phyloP scores from a whole-genome alignment of 306 rosid species.

The Glycine soja region DNA sequence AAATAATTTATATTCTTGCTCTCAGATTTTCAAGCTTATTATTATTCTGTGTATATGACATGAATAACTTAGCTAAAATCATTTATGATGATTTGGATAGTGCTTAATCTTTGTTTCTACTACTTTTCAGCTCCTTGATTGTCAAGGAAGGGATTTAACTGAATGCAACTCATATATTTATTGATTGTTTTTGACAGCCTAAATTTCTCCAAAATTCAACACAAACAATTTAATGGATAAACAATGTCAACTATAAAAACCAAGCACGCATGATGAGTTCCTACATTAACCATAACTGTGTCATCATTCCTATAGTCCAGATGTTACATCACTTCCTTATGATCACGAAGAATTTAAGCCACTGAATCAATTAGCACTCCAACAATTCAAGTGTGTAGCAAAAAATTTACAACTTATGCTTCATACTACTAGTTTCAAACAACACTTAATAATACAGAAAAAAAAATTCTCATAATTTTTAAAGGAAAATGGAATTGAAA shows the following conservation, averaged over 20 bases:
- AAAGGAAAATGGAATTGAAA: conserved; percentile 18
- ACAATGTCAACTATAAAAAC: background rate
- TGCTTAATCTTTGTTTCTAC: conserved; percentile 14
- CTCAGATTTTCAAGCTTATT: background rate
- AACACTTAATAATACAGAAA: background rate
- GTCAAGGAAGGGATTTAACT: conserved; percentile 6
- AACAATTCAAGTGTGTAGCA: background rate
- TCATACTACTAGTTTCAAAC: conserved; percentile 28
- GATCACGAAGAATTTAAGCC: background rate
- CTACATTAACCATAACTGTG: background rate
- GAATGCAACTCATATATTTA: background rate
- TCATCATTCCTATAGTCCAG: background rate
- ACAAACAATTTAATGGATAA: background rate
- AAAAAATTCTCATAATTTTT: background rate
- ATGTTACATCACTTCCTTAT: background rate
- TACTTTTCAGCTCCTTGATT: conserved; percentile 53
- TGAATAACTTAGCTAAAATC: background rate
- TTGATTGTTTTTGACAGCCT: background rate
- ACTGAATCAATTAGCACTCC: background rate
- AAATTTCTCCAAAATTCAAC: conserved; percentile 20
- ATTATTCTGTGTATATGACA: background rate
- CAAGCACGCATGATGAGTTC: conserved; percentile 14
- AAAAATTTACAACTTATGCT: background rate
- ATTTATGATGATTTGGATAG: conserved; percentile 7
- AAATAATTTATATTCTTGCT: conserved; percentile 15